Evolutionary conservation across 768 basidiomycete species (phyloP), one percentile per base, ranked within the genome.

Genomic region (Pisolithus microcarpus): DNA sequence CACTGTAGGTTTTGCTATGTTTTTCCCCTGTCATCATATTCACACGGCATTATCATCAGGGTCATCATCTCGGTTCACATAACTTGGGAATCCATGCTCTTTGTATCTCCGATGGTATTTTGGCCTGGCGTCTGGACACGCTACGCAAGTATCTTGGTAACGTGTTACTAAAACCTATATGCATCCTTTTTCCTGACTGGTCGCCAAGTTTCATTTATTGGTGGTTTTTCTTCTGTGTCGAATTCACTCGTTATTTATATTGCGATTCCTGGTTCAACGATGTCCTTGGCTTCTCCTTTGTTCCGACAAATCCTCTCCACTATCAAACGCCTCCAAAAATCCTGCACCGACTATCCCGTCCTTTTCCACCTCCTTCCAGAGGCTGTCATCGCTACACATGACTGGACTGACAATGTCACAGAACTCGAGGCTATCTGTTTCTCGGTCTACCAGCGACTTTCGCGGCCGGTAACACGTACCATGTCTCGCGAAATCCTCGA

Each of bases 361-460:
- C 70, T 85, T 26, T 78, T 88, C 52, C 86, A 92, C 50, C 78
- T 91, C 55, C 70, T 92, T 40, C 86, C 90, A 4, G 84, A 89
- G 54, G 71, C 77, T 30, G 67, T 79, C 40, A 68, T 87, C 40
- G 72, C 75, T 9, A 68, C 71, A 16, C 57, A 61, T 23, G 56
- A 59, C 36, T 55, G 52, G 23, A 59, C 46, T 30, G 38, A 40
- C 24, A 16, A 21, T 8, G 49, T 47, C 46, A 54, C 53, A 9
- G 59, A 65, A 36, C 70, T 76, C n/a, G 71, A 75, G 43, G 72
- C 74, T 37, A 71, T 88, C 13, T 83, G 80, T 36, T 71, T 72
- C 38, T 80, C 82, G 0, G 69, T 91, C 15, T 93, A 92, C 67
- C 79, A 88, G 61, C 79, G 87, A 24, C 78, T 88, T 9, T 72